Evolutionary conservation across 2,329 filamentous ascomycete species (phyloP), one percentile per base, ranked within the genome.

Genomic region (Knufia fluminis): DNA sequence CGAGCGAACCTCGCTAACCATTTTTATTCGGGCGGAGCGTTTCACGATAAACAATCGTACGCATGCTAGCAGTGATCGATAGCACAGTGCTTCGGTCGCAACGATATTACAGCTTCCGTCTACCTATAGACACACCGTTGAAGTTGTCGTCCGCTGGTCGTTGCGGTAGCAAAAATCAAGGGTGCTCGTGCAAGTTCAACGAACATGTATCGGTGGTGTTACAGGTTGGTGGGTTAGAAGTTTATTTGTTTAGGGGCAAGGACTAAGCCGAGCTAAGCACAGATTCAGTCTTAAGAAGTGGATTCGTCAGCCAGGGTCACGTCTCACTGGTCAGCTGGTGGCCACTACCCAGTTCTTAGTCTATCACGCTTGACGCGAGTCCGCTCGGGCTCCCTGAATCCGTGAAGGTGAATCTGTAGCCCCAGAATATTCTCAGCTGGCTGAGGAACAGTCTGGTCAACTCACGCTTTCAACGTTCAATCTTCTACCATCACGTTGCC

Each of bases 301-400:
- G 32, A 10, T 16, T 22, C 3, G 14, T 2, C 24, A 20, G 2
- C n/a, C 8, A 26, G 14, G 7, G 14, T 24, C 20, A 14, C 19
- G 20, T 43, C 40, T 26, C 8, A 26, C 20, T 28, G 22, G 23
- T 26, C 22, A 8, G 40, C 24, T 3, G 22, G 19, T 19, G 40
- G 6, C 22, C 20, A 26, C 40, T 26, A 28, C 6, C 7, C 40
- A 22, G n/a, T 10, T 26, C n/a, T 26, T 16, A 43, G 40, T 4
- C 3, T 22, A 3, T 17, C 22, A 22, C 9, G 38, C 38, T 40
- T 22, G 9, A 17, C 17, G 20, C 33, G 33, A 12, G 45, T 48
- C 23, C 33, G 45, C 45, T 48, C 45, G 45, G 35, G 31, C 45
- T 48, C 45, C 45, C 35, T 48, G 23, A 43, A 43, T 23, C n/a